A percentile compares a stretch with the other conserved stretches of the same genome.
Conservation (phyloP, 176 grass and related monocot species). For the Echinochloa phyllopogon region DNA sequence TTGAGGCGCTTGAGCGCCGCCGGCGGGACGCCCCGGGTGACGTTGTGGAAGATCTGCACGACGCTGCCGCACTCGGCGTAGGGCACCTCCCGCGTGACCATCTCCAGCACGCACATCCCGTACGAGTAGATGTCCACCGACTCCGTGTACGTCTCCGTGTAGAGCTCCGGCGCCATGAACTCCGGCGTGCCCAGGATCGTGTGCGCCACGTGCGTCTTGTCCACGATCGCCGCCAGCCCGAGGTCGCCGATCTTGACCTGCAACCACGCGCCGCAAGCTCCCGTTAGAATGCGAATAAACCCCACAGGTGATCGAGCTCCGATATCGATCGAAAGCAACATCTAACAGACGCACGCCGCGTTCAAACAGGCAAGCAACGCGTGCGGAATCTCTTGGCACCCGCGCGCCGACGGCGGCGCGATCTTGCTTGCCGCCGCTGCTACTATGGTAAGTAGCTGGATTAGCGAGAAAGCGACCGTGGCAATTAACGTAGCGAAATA, state of each 20-base stretch:
- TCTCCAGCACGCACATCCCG: conserved; percentile 95
- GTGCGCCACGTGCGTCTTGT: conserved; percentile 77
- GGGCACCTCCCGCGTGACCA: conserved; percentile 94
- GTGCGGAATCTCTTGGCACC: conserved; percentile 37
- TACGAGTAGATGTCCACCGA: conserved; percentile 98
- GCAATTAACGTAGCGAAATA: conserved; percentile 18
- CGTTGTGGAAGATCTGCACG: conserved; percentile 75
- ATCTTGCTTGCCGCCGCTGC: background rate
- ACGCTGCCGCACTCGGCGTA: conserved; percentile 86
- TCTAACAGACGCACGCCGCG: background rate
- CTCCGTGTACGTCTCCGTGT: conserved; percentile 92
- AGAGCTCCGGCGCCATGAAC: conserved; percentile 99
- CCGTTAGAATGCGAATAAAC: background rate
- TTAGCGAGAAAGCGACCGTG: background rate
- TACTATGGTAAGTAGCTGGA: background rate
- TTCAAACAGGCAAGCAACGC: conserved; percentile 23
- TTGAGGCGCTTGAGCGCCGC: conserved; percentile 63
- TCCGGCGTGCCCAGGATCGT: conserved; percentile 92
- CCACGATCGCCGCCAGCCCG: conserved; percentile 90
- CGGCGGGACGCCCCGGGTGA: conserved; percentile 55
- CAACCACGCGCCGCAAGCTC: background rate
- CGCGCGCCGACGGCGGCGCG: conserved; percentile 16
- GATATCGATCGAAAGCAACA: conserved; percentile 42
- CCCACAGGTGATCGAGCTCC: too few species aligned
- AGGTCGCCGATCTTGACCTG: conserved; percentile 98